Percentiles rank a stretch among this genome's conserved stretches.
phyloP scores from a whole-genome alignment of 2,329 filamentous ascomycete genomes.

The Diplodia intermedia region DNA sequence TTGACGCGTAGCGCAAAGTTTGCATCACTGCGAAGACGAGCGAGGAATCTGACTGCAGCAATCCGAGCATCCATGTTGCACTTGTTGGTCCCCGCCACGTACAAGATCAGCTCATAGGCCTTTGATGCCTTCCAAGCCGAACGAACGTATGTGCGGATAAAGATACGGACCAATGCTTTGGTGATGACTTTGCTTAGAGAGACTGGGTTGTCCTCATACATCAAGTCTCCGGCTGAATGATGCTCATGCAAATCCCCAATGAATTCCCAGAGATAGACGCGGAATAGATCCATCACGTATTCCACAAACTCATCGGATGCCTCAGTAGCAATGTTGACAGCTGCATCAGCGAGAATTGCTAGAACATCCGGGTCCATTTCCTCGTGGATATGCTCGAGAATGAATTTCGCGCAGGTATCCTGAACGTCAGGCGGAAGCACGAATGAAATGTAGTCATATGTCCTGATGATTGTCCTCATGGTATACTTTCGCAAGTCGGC shows the following conservation, averaged over 20 bases:
- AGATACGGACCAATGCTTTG: conserved; percentile 75
- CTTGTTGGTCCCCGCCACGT: conserved; percentile 43
- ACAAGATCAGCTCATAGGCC: conserved; percentile 46
- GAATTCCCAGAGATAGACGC: conserved; percentile 41
- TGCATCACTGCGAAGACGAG: conserved; percentile 83
- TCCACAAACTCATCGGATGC: conserved; percentile 66
- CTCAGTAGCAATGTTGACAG: conserved; percentile 68
- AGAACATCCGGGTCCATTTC: conserved; percentile 72
- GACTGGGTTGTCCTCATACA: conserved; percentile 7
- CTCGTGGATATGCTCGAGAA: conserved; percentile 66
- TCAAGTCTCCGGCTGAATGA: conserved; percentile 35
- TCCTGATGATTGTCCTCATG: conserved; percentile 63
- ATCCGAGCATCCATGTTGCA: conserved; percentile 49
- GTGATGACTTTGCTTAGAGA: conserved; percentile 75
- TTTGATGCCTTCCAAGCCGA: conserved; percentile 69
- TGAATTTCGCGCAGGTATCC: conserved; percentile 64
- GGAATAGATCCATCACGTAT: conserved; percentile 52
- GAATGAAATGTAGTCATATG: conserved; percentile 59
- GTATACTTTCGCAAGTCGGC: conserved; percentile 68
- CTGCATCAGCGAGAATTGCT: conserved; percentile 68
- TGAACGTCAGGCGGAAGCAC: conserved; percentile 65
- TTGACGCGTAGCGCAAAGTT: conserved; percentile 77
- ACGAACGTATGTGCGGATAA: conserved; percentile 73
- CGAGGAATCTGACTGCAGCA: conserved; percentile 60
- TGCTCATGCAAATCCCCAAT: conserved; percentile 38